Base-by-base conservation (phyloP, 228 moss, liverwort and hornwort genomes). In the Sphagnum magellanicum region DNA sequence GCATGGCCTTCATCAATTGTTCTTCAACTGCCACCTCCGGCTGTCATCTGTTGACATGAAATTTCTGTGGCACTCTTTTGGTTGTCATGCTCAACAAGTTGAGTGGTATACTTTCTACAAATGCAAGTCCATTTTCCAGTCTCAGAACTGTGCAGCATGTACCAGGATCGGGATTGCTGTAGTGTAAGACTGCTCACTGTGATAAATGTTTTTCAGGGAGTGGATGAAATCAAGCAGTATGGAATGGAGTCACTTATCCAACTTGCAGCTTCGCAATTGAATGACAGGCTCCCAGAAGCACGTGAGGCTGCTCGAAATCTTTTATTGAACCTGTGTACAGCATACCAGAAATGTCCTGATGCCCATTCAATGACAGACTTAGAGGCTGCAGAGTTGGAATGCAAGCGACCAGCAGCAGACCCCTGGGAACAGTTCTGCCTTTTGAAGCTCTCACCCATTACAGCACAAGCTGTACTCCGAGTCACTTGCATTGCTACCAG, bases 231-330 rank as follows among this genome's bases (percentile, higher is more conserved):
- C 65, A 87, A 80, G 79, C 69, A 85, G 67, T 92, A 88, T 67
- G 98, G 92, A 47, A 66, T 93, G 8, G 85, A 90, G 66, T 82
- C 87, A 49, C 79, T 98, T 8, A 81, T 98, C 59, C 90, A 89
- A 68, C 90, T 81, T 64, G 98, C 91, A 50, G 98, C 93, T 10
- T 87, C 92, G 0, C 98, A 98, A 62, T 73, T 98, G 80, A 98
- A 89, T 72, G 98, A 98, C 71, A 92, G 86, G 78, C 89, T 98
- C 50, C 98, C 98, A 50, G 98, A 98, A 81, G 98, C 98, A 48
- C 92, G 98, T 61, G 98, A 98, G 74, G 92, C 98, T 65, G 98
- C 98, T 16, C 90, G 98, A 49, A 98, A 94, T 68, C 89, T 98
- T 1, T 71, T 98, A 48, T 76, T 88, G 61, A 90, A 98, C 77